These are phyloP conservation scores for Cyathus striatus DNA, from an alignment of 768 basidiomycete genomes.

Conservation along the genomic window DNA sequence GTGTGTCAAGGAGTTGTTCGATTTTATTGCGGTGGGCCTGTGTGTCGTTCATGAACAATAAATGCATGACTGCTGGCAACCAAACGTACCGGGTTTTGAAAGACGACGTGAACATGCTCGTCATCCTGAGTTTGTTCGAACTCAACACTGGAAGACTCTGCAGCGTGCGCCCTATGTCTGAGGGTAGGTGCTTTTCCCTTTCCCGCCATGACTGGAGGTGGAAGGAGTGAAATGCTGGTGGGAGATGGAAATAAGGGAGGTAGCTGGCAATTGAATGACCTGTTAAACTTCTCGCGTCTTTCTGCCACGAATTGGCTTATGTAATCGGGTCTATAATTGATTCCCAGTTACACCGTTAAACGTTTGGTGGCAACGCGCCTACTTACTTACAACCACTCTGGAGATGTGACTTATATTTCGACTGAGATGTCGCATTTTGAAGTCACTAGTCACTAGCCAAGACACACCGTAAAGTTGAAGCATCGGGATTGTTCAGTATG, in stretches of 20 bases:
- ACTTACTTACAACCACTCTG: no score
- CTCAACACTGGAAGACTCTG: conserved; percentile 13
- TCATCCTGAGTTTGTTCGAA: conserved; percentile 39
- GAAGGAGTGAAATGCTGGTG: conserved; percentile 7
- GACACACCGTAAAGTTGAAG: no score
- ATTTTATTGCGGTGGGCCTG: conserved; percentile 54
- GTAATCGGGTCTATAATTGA: conserved; percentile 1
- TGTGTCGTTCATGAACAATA: neutral
- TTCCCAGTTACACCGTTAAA: no score
- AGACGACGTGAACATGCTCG: conserved; percentile 45
- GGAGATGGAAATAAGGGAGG: conserved; percentile 6
- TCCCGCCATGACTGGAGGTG: conserved; percentile 24
- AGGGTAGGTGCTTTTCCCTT: conserved; percentile 18
- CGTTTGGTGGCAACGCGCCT: no score
- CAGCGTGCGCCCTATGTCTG: conserved; percentile 11
- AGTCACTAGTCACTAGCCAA: no score
- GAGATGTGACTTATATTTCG: no score
- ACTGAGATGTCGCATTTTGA: no score
- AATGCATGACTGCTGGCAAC: neutral
- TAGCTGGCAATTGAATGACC: conserved; percentile 2
- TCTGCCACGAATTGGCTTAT: conserved; percentile 2
- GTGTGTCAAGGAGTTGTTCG: conserved; percentile 60
- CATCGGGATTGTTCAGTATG: no score
- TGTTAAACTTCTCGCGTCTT: neutral
- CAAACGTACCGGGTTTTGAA: conserved; percentile 44